phyloP scores from a whole-genome alignment of 495 filamentous ascomycete genomes.

The Oleoguttula mirabilis region DNA sequence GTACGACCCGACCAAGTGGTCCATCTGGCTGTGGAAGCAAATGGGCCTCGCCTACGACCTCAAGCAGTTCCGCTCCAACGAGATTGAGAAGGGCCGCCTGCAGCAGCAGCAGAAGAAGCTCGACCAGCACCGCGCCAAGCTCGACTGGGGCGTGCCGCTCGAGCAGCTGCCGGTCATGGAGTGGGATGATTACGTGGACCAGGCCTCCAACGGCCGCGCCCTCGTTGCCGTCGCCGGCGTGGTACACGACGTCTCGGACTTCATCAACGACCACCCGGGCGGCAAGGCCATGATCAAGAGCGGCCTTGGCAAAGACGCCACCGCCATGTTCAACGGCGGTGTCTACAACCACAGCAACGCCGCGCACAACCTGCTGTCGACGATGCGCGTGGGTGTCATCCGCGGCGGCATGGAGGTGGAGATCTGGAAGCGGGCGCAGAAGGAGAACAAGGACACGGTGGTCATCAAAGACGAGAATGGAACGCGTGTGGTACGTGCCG shows the following conservation, averaged over 20 bases:
- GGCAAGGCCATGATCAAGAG: constrained; percentile 90
- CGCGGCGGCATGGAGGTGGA: constrained; percentile 95
- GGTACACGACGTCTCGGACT: constrained; percentile 86
- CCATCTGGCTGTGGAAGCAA: constrained; percentile 88
- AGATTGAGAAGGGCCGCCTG: constrained; percentile 96
- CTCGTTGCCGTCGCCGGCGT: constrained; percentile 87
- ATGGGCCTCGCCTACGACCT: constrained; percentile 87
- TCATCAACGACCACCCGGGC: constrained; percentile 95
- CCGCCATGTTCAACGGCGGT: constrained; percentile 98
- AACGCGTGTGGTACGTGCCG: constrained; percentile 77
- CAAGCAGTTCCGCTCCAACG: constrained; percentile 94
- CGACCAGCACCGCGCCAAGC: constrained; percentile 80
- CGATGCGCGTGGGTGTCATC: constrained; percentile 92
- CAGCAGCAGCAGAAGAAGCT: constrained; percentile 99
- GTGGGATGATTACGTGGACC: constrained; percentile 88
- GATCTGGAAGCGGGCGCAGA: constrained; percentile 93
- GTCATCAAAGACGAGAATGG: constrained; percentile 72
- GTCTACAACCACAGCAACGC: constrained; percentile 97
- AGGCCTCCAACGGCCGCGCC: constrained; percentile 76
- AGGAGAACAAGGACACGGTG: constrained; percentile 75
- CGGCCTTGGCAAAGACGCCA: constrained; percentile 93
- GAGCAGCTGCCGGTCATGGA: constrained; percentile 90
- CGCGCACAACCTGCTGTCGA: constrained; percentile 91
- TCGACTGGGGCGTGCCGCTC: constrained; percentile 93
- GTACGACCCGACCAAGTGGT: constrained; percentile 98